A percentile compares a stretch with the other conserved stretches of the same genome.
phyloP scores from a whole-genome alignment of 2,329 filamentous ascomycete genomes.

The Fusarium heterosporum region DNA sequence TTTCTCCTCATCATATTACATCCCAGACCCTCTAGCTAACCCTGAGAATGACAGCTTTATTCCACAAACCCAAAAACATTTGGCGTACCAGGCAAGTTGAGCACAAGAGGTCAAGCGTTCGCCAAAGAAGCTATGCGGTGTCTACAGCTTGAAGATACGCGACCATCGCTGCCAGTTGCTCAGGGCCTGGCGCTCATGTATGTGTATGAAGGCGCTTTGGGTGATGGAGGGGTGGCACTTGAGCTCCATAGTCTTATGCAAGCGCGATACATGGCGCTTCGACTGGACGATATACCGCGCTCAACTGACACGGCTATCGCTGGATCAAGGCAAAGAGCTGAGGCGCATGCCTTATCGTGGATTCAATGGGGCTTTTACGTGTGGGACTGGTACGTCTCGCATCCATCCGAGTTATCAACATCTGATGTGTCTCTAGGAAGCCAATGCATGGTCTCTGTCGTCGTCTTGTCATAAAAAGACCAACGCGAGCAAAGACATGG shows the following conservation, averaged over 20 bases:
- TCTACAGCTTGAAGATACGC: constrained; percentile 14
- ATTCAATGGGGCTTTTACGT: constrained; percentile 36
- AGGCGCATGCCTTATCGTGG: constrained; percentile 32
- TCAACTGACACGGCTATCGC: constrained; percentile 24
- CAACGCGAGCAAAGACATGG: constrained; percentile 17
- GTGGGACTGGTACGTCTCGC: constrained; percentile 28
- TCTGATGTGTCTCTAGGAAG: constrained; percentile 16
- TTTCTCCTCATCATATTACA: not conserved
- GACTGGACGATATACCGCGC: constrained; percentile 20
- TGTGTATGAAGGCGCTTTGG: constrained; percentile 26
- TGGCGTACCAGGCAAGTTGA: not conserved
- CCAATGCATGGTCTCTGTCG: constrained; percentile 32
- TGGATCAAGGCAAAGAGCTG: constrained; percentile 21
- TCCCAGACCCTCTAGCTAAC: not conserved
- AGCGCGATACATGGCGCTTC: constrained; percentile 21
- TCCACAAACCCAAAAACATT: constrained; percentile 20
- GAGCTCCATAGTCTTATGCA: constrained; percentile 29
- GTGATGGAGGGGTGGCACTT: constrained; percentile 11
- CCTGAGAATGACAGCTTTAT: constrained; percentile 2
- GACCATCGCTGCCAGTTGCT: constrained; percentile 11
- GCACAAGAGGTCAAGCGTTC: constrained; percentile 22
- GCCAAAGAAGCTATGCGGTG: constrained; percentile 21
- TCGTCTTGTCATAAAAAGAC: constrained; percentile 14
- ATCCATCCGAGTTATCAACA: not conserved
- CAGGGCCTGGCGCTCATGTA: constrained; percentile 29